Conservation (phyloP, 169 alveolate species). For the Plasmodium berghei region DNA sequence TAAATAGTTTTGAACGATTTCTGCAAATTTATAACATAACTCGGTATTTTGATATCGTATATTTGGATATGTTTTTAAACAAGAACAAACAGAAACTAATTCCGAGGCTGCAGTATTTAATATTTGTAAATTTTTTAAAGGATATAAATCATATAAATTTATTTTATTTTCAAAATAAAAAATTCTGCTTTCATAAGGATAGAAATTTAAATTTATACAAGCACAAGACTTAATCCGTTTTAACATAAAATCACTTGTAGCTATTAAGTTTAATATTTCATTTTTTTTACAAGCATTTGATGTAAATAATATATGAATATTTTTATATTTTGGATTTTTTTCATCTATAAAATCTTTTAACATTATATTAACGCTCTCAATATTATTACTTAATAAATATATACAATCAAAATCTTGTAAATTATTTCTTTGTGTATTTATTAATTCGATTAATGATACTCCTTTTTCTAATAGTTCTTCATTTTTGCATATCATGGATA, state of each 20-base stretch:
- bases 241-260: slow-evolving; percentile 73
- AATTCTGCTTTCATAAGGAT: slow-evolving; percentile 84
- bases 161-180: slow-evolving; percentile 79
- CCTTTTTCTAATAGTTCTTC: slow-evolving; percentile 89
- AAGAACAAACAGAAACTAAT: slow-evolving; percentile 43
- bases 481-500: slow-evolving; percentile 87
- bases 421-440: slow-evolving; percentile 83
- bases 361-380: slow-evolving; percentile 46
- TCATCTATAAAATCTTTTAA: slow-evolving; percentile 77
- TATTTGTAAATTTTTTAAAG: slow-evolving; percentile 25
- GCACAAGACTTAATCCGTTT: slow-evolving; percentile 80
- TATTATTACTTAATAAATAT: slow-evolving; percentile 80
- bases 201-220: slow-evolving; percentile 83
- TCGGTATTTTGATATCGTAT: slow-evolving; percentile 27
- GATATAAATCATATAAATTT: slow-evolving; percentile 68
- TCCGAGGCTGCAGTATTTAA: slow-evolving; percentile 10
- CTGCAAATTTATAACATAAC: slow-evolving; percentile 61
- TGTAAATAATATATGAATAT: slow-evolving; percentile 81
- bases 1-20: slow-evolving; percentile 6
- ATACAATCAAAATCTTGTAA: slow-evolving; percentile 81
- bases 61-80: slow-evolving; percentile 36
- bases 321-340: slow-evolving; percentile 75
- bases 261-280: slow-evolving; percentile 76
- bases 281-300: slow-evolving; percentile 76
- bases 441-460: slow-evolving; percentile 85